Percentiles rank a stretch among this genome's conserved stretches.
These are phyloP conservation scores for Ascochyta lentis DNA, from an alignment of 2,329 filamentous ascomycete species.

Conservation along the genomic window DNA sequence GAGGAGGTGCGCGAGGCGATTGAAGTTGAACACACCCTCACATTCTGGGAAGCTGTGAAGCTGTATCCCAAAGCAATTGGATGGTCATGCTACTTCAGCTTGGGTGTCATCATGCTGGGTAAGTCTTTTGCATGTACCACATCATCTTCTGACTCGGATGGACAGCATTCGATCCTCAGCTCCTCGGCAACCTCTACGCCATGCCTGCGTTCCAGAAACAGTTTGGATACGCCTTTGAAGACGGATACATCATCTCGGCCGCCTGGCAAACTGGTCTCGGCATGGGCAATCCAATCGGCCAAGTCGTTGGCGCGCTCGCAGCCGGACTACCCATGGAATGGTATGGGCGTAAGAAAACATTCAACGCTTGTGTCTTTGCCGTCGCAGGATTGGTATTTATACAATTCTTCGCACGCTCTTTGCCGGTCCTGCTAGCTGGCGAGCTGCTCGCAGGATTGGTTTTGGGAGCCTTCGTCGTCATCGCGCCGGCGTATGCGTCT, in stretches of 20 bases:
- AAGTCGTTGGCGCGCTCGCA: constrained; percentile 61
- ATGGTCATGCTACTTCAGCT: constrained; percentile 67
- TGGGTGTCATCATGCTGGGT: constrained; percentile 66
- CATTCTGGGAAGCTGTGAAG: constrained; percentile 49
- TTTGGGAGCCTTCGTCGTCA: constrained; percentile 25
- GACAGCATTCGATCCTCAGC: constrained; percentile 66
- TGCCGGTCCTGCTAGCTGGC: constrained; percentile 20
- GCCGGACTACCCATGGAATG: constrained; percentile 45
- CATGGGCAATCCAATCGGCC: constrained; percentile 63
- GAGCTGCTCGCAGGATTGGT: constrained; percentile 24
- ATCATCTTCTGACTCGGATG: too few species aligned
- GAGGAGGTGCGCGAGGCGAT: constrained; percentile 45
- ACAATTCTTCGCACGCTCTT: constrained; percentile 63
- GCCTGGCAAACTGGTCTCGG: constrained; percentile 50
- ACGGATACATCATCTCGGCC: constrained; percentile 45
- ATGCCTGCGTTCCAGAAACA: constrained; percentile 63
- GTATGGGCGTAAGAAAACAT: constrained; percentile 33
- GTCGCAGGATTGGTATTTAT: constrained; percentile 61
- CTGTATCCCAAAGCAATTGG: constrained; percentile 55
- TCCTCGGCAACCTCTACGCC: constrained; percentile 68
- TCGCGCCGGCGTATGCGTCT: constrained; percentile 21
- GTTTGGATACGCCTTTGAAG: constrained; percentile 56
- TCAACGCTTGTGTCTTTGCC: constrained; percentile 20
- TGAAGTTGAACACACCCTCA: constrained; percentile 45
- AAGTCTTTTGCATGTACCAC: background rate